Evolutionary conservation across 345 rosid genomes (phyloP).

Genomic region (Eucalyptus regnans): DNA sequence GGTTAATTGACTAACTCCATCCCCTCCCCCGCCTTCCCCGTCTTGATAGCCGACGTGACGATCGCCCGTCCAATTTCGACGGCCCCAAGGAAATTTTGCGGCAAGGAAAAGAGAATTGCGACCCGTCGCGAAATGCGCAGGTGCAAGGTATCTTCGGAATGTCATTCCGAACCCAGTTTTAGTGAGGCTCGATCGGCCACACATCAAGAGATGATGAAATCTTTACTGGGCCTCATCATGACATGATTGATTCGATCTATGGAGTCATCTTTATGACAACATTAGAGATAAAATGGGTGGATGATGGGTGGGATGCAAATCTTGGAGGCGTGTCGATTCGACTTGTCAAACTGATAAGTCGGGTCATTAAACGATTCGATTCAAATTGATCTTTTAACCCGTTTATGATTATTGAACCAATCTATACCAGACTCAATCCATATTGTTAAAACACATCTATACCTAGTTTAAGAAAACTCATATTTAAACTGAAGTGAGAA

Average conservation of each 20-base stretch:
- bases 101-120: background rate
- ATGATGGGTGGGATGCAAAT: background rate
- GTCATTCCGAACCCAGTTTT: background rate
- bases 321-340: background rate
- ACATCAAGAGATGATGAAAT: background rate
- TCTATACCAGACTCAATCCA: too few species aligned
- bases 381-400: too few species aligned
- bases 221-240: background rate
- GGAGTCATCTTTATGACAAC: accelerated
- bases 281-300: background rate
- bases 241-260: background rate
- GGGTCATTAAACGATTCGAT: too few species aligned
- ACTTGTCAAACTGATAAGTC: too few species aligned
- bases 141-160: accelerated
- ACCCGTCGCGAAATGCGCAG: background rate
- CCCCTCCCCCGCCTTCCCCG: background rate
- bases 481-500: too few species aligned
- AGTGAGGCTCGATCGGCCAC: background rate
- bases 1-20: background rate
- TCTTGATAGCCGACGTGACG: background rate
- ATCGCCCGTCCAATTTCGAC: background rate
- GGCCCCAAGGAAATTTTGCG: background rate
- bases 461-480: too few species aligned
- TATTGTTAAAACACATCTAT: too few species aligned
- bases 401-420: too few species aligned